Conservation (phyloP, 352 stramenopile genomes). For the Pythium vanterpoolii region DNA sequence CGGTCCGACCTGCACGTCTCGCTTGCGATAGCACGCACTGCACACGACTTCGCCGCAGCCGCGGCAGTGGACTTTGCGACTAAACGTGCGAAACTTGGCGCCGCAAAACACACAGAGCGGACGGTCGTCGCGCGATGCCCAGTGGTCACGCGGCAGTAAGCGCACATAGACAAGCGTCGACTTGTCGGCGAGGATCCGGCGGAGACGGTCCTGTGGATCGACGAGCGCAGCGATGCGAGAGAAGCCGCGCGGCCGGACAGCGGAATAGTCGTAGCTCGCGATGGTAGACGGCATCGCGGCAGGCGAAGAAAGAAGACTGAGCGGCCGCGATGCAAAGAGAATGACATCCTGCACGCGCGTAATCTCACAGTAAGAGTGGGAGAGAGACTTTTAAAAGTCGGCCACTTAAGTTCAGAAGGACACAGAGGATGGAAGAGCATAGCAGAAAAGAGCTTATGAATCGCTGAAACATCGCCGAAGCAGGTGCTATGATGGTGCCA, state of each 20-base stretch:
- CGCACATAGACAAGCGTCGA: conserved; percentile 37
- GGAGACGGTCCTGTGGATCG: conserved; percentile 54
- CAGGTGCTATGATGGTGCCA: too few relatives aligned
- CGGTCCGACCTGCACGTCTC: conserved; percentile 40
- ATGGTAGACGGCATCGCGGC: background rate
- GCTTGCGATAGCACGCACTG: conserved; percentile 61
- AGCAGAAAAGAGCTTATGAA: too few relatives aligned
- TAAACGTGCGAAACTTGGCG: conserved; percentile 72
- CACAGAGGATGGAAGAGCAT: too few relatives aligned
- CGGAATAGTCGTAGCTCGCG: background rate
- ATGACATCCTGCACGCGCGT: too few relatives aligned
- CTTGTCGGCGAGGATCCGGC: conserved; percentile 57
- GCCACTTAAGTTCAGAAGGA: too few relatives aligned
- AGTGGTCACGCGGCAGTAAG: conserved; percentile 64
- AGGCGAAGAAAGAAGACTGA: background rate
- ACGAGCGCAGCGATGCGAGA: conserved; percentile 24
- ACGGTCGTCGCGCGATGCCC: conserved; percentile 67
- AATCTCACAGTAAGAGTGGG: too few relatives aligned
- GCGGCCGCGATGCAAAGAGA: too few relatives aligned
- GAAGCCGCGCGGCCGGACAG: conserved; percentile 39
- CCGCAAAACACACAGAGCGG: conserved; percentile 78
- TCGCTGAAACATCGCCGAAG: too few relatives aligned
- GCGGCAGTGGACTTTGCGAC: conserved; percentile 76
- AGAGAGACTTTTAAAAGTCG: too few relatives aligned
- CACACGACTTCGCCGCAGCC: conserved; percentile 80